Conservation (phyloP, 2,329 filamentous ascomycete genomes). For the Ilyonectria sp. region DNA sequence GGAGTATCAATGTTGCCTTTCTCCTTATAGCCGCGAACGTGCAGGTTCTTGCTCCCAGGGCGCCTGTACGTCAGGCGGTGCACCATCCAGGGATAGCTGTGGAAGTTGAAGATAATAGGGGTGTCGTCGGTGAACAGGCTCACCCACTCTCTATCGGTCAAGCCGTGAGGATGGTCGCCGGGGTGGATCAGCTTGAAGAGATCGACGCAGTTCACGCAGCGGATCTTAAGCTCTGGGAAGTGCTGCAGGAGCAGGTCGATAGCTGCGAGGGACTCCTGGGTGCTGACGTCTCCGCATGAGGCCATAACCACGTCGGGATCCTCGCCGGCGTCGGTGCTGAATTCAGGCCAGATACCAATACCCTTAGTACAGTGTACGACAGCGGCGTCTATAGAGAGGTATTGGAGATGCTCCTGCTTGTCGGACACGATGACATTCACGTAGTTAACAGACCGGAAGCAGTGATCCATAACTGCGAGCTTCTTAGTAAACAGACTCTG, state of each 20-base stretch:
- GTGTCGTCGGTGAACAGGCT: slow-evolving; percentile 80
- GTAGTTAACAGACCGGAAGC: slow-evolving; percentile 80
- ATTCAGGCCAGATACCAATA: slow-evolving; percentile 83
- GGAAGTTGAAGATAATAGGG: slow-evolving; percentile 88
- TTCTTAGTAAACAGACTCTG: slow-evolving; percentile 33
- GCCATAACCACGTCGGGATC: slow-evolving; percentile 85
- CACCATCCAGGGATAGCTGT: slow-evolving; percentile 86
- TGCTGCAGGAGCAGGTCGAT: slow-evolving; percentile 79
- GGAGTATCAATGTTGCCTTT: slow-evolving; percentile 90
- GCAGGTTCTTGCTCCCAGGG: slow-evolving; percentile 76
- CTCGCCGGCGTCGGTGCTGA: slow-evolving; percentile 77
- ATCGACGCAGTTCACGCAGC: slow-evolving; percentile 86
- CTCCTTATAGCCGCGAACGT: slow-evolving; percentile 85
- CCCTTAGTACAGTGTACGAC: slow-evolving; percentile 85
- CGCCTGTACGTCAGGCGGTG: slow-evolving; percentile 84
- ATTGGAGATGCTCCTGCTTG: slow-evolving; percentile 85
- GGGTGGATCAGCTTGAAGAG: slow-evolving; percentile 84
- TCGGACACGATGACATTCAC: slow-evolving; percentile 87
- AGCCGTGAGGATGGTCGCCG: slow-evolving; percentile 80
- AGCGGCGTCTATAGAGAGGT: slow-evolving; percentile 80
- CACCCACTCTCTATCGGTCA: slow-evolving; percentile 76
- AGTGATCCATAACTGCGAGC: slow-evolving; percentile 78
- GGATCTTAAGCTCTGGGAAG: slow-evolving; percentile 81
- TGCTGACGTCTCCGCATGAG: slow-evolving; percentile 81
- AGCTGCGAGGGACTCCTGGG: slow-evolving; percentile 81